Conservation (phyloP, 805 yeast genomes). For the Lachancea lanzarotensis region DNA sequence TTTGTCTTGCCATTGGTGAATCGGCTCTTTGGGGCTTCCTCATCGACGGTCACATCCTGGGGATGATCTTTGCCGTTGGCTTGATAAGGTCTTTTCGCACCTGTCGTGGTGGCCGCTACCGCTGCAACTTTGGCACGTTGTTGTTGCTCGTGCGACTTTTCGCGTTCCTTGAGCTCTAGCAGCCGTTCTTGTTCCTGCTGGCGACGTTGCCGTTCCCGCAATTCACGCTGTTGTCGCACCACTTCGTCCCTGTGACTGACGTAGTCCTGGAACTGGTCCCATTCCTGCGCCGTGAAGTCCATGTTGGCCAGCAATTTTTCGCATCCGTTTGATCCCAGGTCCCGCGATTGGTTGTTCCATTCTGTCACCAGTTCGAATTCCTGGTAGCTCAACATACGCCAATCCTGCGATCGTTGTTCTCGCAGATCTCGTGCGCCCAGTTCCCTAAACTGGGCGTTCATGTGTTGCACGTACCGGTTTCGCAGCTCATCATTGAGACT, state of each 20-base stretch:
- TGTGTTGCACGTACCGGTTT: slow-evolving; percentile 12
- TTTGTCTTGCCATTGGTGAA: neutral
- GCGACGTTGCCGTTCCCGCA: slow-evolving; percentile 8
- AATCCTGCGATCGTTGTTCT: slow-evolving; percentile 29
- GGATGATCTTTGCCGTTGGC: neutral
- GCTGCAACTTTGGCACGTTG: slow-evolving; percentile 3
- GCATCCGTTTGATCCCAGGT: slow-evolving; percentile 18
- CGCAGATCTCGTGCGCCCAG: slow-evolving; percentile 21
- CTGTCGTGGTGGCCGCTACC: neutral
- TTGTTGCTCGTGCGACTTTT: slow-evolving; percentile 7
- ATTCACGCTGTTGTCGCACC: slow-evolving; percentile 12
- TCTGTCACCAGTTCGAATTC: slow-evolving; percentile 33
- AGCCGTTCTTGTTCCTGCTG: slow-evolving; percentile 7
- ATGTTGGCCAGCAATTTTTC: slow-evolving; percentile 18
- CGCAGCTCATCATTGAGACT: neutral
- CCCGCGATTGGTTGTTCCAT: slow-evolving; percentile 29
- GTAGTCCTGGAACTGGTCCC: slow-evolving; percentile 21
- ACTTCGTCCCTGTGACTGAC: slow-evolving; percentile 9
- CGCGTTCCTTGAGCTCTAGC: neutral
- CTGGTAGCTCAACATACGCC: slow-evolving; percentile 31
- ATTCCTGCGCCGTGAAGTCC: slow-evolving; percentile 19
- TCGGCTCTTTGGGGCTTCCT: neutral
- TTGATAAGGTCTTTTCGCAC: slow-evolving; percentile 2
- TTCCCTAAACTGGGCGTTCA: slow-evolving; percentile 18
- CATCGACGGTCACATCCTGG: neutral